Evolutionary conservation across 768 basidiomycete genomes (phyloP), one percentile per base, ranked within the genome.

Genomic region (Mrakia frigida): DNA sequence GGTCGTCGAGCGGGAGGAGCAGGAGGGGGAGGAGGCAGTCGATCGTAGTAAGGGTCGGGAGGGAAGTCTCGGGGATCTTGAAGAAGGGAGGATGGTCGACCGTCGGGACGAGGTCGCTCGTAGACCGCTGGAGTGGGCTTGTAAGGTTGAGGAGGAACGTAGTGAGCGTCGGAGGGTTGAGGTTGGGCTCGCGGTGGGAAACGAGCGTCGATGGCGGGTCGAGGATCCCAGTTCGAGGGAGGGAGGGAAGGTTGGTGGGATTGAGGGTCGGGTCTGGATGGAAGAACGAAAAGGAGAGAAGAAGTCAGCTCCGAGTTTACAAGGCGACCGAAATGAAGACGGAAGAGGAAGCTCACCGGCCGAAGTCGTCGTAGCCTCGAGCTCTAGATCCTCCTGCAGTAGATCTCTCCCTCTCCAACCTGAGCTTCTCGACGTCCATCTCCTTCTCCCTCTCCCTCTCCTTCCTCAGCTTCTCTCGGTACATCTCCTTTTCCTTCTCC

Each of bases 31-130:
- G 65, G 23, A 25, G 37, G 35, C 39, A 68, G 35, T 23, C 65
- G 65, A n/a, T 41, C 37, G 37, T 68, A 68, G 65, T 68, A 68
- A 35, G 65, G 65, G 65, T 68, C 65, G 65, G 65, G 65, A 21
- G 65, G 65, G 37, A 39, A 68, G 37, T 68, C 65, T 35, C 65
- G 39, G 23, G 65, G 65, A 23, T 68, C 31, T 13, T 37, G 35
- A 25, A 68, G 1, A 0, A 23, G 65, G 4, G 65, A n/a, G 4
- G 65, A 68, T 3, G 63, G 63, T 65, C 63, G 63, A 39, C 63
- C 63, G 63, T 65, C 63, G 65, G 56, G 56, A 28, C 35, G 35
- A 39, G 65, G 35, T 14, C 65, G 65, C 31, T 68, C 65, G 37
- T 68, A 68, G 35, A 68, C 65, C 3, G 65, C 65, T 18, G 37